Conservation (phyloP, 2,329 filamentous ascomycete genomes). For the Colletotrichum liriopes region DNA sequence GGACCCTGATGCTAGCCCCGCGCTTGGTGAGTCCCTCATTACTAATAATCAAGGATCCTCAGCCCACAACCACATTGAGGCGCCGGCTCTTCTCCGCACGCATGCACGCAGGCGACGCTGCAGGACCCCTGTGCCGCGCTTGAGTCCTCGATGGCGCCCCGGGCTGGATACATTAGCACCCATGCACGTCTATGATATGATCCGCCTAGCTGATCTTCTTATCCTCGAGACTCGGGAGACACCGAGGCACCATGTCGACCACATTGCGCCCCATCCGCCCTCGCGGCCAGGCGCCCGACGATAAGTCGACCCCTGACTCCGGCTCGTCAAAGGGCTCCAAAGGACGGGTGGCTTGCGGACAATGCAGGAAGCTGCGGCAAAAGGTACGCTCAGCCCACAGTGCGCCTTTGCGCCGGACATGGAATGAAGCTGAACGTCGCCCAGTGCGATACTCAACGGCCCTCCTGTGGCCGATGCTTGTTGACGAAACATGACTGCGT, state of each 20-base stretch:
- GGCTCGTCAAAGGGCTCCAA: conserved; percentile 8
- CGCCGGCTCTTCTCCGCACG: background rate
- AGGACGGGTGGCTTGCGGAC: conserved; percentile 30
- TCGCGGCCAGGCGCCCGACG: conserved; percentile 8
- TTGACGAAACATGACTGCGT: conserved; percentile 19
- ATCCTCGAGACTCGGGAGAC: background rate
- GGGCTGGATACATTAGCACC: background rate
- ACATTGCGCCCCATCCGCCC: conserved; percentile 23
- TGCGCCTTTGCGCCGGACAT: background rate
- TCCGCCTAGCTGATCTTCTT: background rate
- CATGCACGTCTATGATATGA: background rate
- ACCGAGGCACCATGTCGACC: conserved; percentile 20
- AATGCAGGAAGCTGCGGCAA: conserved; percentile 34
- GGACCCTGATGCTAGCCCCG: conserved; percentile 9
- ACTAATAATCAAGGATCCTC: conserved; percentile 3
- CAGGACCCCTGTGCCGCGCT: background rate
- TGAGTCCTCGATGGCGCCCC: background rate
- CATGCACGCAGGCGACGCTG: background rate
- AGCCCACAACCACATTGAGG: background rate
- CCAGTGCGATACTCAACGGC: conserved; percentile 35
- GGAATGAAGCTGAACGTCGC: background rate
- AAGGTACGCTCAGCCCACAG: conserved; percentile 13
- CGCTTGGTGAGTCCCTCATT: background rate
- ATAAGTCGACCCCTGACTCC: background rate
- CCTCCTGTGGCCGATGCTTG: conserved; percentile 16